A percentile compares a stretch with the other conserved stretches of the same genome.
phyloP scores from a whole-genome alignment of 2,329 filamentous ascomycete species.

The Diaporthe sp. region DNA sequence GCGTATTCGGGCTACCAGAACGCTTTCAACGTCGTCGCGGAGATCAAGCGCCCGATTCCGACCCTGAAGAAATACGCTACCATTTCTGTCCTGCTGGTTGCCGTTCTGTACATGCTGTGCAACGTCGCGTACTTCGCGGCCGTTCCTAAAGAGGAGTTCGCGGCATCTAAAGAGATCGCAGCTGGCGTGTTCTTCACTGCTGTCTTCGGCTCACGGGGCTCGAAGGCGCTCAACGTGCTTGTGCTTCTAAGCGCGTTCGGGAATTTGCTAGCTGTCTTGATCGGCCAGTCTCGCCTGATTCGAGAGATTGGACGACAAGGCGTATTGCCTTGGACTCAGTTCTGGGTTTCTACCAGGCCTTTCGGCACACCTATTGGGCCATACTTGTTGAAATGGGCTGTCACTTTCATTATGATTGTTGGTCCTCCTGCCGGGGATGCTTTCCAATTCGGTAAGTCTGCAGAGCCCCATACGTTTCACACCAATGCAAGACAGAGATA shows the following conservation, averaged over 20 bases:
- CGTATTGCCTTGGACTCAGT: slow-evolving; percentile 69
- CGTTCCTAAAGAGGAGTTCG: slow-evolving; percentile 67
- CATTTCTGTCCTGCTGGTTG: slow-evolving; percentile 64
- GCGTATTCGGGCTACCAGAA: slow-evolving; percentile 71
- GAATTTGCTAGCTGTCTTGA: slow-evolving; percentile 68
- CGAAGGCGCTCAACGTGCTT: slow-evolving; percentile 69
- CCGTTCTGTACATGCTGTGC: slow-evolving; percentile 68
- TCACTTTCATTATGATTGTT: slow-evolving; percentile 72
- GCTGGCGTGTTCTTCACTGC: slow-evolving; percentile 71
- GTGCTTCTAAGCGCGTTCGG: slow-evolving; percentile 71
- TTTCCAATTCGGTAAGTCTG: slow-evolving; percentile 68
- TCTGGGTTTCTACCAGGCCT: slow-evolving; percentile 74
- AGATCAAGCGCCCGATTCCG: slow-evolving; percentile 71
- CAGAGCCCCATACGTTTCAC: not conserved
- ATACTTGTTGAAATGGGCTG: slow-evolving; percentile 68
- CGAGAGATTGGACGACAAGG: slow-evolving; percentile 74
- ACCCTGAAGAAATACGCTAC: slow-evolving; percentile 65
- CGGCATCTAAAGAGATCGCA: slow-evolving; percentile 59
- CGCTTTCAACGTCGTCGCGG: slow-evolving; percentile 73
- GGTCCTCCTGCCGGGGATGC: slow-evolving; percentile 74
- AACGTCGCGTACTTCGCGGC: slow-evolving; percentile 74
- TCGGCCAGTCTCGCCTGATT: slow-evolving; percentile 69
- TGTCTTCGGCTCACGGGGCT: slow-evolving; percentile 65
- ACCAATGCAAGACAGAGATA: slow-evolving; percentile 45
- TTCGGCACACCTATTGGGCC: slow-evolving; percentile 75